Evolutionary conservation across 306 rosid genomes (phyloP), one percentile per base, ranked within the genome.

Genomic region (Purshia tridentata): DNA sequence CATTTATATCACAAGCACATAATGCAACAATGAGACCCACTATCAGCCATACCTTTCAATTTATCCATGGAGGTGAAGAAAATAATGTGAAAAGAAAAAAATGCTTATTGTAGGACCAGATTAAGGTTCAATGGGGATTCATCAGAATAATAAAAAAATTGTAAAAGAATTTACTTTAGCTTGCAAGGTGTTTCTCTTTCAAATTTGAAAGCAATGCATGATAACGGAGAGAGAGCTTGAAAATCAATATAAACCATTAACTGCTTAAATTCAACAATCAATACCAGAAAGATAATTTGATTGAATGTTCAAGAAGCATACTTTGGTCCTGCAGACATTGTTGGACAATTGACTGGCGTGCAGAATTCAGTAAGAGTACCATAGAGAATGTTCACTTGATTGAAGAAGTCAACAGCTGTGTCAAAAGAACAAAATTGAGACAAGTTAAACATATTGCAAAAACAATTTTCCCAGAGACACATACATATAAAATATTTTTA

Each of bases 301-400:
- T 71, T 70, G 51, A 80, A 63, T 65, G 82, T 81, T 75, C 15
- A 66, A 80, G 78, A 75, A 75, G 47, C 29, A 72, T 89, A 89
- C 96, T 92, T 92, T 64, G 96, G 83, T 55, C 98, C 96, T 44
- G 98, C 98, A 69, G 85, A 75, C 96, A 92, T 92, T 54, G 85
- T 80, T 63, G 96, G 98, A 80, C 98, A 92, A 73, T 77, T 88
- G 80, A 12, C 70, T 1, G 90, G 74, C 0, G 98, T 92, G 84
- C 98, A 92, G 85, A 92, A 92, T 52, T 90, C 98, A 2, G 98
- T 92, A 18, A 92, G 90, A 22, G 98, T 92, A 14, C 98, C 98
- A 67, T 75, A 84, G 13, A 92, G 85, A 70, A 92, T 81, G 79
- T 88, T 92, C 80, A 92, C 93, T 84, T 92, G 96, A 83, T 92